Percentiles rank a stretch among this genome's conserved stretches.
phyloP scores from a whole-genome alignment of 2,329 filamentous ascomycete genomes.

The Phialophora verrucosa region DNA sequence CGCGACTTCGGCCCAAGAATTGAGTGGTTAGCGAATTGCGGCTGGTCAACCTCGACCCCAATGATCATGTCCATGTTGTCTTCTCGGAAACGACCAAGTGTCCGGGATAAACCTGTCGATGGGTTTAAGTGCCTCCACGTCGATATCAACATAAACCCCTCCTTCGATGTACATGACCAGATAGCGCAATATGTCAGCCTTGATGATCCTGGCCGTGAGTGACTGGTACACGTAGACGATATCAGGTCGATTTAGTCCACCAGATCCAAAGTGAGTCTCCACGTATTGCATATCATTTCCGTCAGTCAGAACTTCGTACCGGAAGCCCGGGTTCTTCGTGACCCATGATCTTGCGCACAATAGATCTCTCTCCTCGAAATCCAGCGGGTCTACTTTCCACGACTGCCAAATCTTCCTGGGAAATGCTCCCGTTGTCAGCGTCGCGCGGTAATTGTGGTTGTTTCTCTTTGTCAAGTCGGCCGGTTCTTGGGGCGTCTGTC shows the following conservation, averaged over 20 bases:
- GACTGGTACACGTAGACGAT: conserved; percentile 67
- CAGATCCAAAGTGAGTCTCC: conserved; percentile 69
- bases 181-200: conserved; percentile 70
- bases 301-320: conserved; percentile 74
- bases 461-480: too few species aligned
- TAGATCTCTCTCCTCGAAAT: conserved; percentile 69
- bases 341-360: conserved; percentile 68
- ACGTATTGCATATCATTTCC: conserved; percentile 71
- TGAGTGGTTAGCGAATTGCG: conserved; percentile 66
- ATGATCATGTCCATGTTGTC: conserved; percentile 73
- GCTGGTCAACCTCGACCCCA: conserved; percentile 73
- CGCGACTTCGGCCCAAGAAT: conserved; percentile 71
- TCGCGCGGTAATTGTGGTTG: conserved; percentile 21
- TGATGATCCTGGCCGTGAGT: conserved; percentile 68
- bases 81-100: conserved; percentile 58
- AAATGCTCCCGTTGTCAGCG: conserved; percentile 48
- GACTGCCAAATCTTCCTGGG: conserved; percentile 77
- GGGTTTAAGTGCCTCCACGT: conserved; percentile 62
- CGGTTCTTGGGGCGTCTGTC: not conserved
- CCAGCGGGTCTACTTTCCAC: conserved; percentile 72
- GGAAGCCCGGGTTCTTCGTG: conserved; percentile 67
- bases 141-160: conserved; percentile 65
- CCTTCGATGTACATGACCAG: conserved; percentile 71
- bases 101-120: conserved; percentile 66
- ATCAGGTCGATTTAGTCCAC: conserved; percentile 69